Percentiles rank a stretch among this genome's conserved stretches.
phyloP scores from a whole-genome alignment of 805 yeast genomes.

The Barnettozyma sp. region DNA sequence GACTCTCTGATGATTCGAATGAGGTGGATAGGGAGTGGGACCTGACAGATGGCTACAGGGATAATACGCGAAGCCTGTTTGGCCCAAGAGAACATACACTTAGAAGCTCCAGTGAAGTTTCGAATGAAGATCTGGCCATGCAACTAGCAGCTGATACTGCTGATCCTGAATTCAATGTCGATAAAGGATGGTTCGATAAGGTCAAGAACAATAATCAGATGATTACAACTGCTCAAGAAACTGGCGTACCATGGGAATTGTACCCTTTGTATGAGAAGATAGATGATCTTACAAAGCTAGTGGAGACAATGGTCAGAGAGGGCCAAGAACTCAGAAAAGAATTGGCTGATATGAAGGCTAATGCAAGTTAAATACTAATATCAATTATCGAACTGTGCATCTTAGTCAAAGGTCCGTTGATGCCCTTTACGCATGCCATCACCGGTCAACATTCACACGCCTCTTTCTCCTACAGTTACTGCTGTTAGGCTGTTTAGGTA shows the following conservation, averaged over 20 bases:
- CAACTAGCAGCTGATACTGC: constrained; percentile 59
- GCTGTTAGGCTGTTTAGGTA: too few species aligned
- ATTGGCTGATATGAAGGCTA: not conserved
- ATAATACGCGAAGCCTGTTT: constrained; percentile 27
- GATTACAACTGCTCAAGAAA: constrained; percentile 43
- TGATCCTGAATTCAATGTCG: constrained; percentile 62
- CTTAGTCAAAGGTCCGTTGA: too few species aligned
- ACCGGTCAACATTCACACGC: too few species aligned
- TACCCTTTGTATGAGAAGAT: constrained; percentile 48
- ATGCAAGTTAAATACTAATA: too few species aligned
- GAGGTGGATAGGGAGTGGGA: constrained; percentile 79
- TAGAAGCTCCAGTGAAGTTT: constrained; percentile 25
- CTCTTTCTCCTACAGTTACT: too few species aligned
- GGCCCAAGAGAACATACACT: constrained; percentile 22
- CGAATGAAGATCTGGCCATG: constrained; percentile 34
- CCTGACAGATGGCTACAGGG: constrained; percentile 63
- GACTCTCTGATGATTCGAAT: constrained; percentile 70
- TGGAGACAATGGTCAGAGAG: constrained; percentile 18
- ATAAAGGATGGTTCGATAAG: constrained; percentile 43
- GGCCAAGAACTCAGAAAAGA: constrained; percentile 17
- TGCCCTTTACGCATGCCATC: too few species aligned
- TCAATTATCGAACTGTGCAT: too few species aligned
- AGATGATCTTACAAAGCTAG: constrained; percentile 28
- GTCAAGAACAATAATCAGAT: constrained; percentile 52
- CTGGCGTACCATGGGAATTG: constrained; percentile 59